These are phyloP conservation scores for Articulospora tetracladia DNA, from an alignment of 495 filamentous ascomycete genomes.

Conservation along the genomic window DNA sequence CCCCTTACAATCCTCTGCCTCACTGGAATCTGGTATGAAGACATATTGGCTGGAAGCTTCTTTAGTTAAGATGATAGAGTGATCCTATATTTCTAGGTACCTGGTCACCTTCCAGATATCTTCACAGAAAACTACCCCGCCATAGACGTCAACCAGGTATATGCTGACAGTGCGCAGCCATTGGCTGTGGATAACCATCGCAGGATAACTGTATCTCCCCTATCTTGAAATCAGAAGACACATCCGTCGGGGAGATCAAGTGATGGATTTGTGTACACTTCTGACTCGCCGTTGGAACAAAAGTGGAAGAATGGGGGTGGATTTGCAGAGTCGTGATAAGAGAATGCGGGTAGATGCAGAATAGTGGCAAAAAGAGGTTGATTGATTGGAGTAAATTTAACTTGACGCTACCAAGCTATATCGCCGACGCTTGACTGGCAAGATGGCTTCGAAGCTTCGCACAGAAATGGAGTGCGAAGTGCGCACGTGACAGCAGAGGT, in stretches of 20 bases:
- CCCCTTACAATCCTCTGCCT: constrained; percentile 10
- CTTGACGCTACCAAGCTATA: not conserved
- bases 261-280: not conserved
- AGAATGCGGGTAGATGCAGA: not conserved
- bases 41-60: not conserved
- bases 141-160: not conserved
- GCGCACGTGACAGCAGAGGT: not conserved
- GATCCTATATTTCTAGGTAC: not conserved
- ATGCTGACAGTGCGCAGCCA: no score
- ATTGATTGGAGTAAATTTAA: not conserved
- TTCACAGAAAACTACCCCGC: not conserved
- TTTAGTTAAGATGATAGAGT: not conserved
- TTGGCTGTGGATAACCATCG: no score
- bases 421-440: not conserved
- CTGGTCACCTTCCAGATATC: not conserved
- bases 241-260: not conserved
- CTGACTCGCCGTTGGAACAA: constrained; percentile 1
- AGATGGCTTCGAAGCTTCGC: not conserved
- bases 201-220: not conserved
- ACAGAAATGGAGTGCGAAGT: not conserved
- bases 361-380: not conserved
- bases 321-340: not conserved
- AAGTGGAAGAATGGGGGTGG: constrained; percentile 9
- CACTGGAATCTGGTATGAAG: constrained; percentile 1
- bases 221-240: not conserved